Evolutionary conservation across 345 rosid species (phyloP), one percentile per base, ranked within the genome.

Genomic region (Gossypium anomalum): DNA sequence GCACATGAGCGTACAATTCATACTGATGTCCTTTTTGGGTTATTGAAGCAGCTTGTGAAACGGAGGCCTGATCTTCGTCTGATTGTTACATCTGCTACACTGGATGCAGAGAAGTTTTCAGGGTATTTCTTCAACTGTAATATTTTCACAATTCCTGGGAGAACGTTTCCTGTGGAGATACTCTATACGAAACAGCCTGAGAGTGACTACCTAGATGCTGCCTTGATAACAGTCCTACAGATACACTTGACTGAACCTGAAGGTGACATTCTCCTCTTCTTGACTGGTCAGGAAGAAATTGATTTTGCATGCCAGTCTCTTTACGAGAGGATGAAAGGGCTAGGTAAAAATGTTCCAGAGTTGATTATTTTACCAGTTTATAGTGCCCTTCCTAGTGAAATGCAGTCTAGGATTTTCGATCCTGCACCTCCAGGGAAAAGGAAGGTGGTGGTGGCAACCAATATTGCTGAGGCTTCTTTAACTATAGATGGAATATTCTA

Each of bases 271-370:
- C 89, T 90, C 5, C 77, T 90, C 76, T 90, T 90, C 79, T 83
- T 90, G 82, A 88, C 95, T 45, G 89, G 92, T 70, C 92, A 88
- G 82, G 92, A 88, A 79, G 92, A 90, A 79, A 87, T 90, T 76
- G 89, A 90, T 84, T 82, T 85, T 80, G 92, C 95, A 8, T 88
- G 95, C 73, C 84, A 85, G 72, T 84, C 85, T 77, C 87, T 90
- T 10, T 83, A 82, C 78, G 90, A 79, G 74, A 80, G 92, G 79
- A 87, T 87, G 89, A 87, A 90, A 81, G 91, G 85, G 25, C 74
- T 88, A 19, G 95, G 92, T 57, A 84, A 85, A 72, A 83, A 87
- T 81, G 95, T 87, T 49, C 95, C 91, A 0, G 89, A 90, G 75
- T 79, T 90, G 77, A 90, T 90, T 75, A 88, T 88, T 17, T 81